Evolutionary conservation across 139 green algal species (phyloP).

Genomic region (Mychonastes homosphaera): DNA sequence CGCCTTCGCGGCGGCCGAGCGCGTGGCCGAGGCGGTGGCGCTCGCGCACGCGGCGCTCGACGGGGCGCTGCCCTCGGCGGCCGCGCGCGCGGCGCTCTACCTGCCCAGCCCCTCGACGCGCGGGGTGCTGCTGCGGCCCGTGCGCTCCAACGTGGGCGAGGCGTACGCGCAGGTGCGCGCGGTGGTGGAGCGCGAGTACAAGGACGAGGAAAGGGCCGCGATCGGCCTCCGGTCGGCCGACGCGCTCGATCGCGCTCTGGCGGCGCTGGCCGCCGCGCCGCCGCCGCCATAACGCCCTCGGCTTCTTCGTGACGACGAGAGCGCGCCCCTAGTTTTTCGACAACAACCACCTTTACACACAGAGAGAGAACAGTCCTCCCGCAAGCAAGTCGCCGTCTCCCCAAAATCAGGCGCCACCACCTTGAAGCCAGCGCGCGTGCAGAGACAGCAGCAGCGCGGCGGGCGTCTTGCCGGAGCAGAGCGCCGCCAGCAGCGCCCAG

Average conservation of each 20-base stretch:
- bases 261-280: no score
- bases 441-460: constrained; percentile 16
- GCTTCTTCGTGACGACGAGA: no score
- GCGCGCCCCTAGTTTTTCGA: no score
- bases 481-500: constrained; percentile 12
- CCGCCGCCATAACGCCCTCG: no score
- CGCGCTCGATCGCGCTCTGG: no score
- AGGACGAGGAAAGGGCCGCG: no score
- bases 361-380: background rate
- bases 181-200: no score
- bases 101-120: constrained; percentile 64
- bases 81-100: constrained; percentile 72
- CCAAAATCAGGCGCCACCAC: background rate
- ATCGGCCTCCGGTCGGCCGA: no score
- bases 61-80: constrained; percentile 43
- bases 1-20: constrained; percentile 78
- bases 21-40: constrained; percentile 67
- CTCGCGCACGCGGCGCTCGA: constrained; percentile 63
- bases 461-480: constrained; percentile 4
- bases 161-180: no score
- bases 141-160: no score
- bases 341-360: no score
- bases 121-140: constrained; percentile 56
- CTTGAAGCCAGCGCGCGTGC: background rate
- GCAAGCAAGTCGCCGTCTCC: background rate